A percentile compares a stretch with the other conserved stretches of the same genome.
These are phyloP conservation scores for Bruguiera parviflora DNA, from an alignment of 345 rosid species.

Conservation along the genomic window DNA sequence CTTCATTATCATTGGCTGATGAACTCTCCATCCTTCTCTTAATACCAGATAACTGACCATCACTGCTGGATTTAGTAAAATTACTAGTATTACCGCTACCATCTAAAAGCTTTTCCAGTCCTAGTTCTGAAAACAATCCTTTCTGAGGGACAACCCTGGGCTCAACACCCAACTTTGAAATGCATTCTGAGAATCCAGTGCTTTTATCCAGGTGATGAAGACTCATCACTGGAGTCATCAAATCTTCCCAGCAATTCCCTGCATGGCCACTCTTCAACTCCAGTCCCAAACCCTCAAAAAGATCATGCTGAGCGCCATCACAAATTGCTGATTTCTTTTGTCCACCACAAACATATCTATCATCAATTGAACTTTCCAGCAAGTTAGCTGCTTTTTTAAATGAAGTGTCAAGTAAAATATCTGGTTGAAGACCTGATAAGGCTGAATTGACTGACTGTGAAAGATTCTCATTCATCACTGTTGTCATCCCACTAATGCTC, in stretches of 20 bases:
- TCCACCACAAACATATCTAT: slow-evolving; percentile 6
- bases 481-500: slow-evolving; percentile 19
- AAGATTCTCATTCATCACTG: slow-evolving; percentile 18
- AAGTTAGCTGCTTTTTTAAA: slow-evolving; percentile 15
- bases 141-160: slow-evolving; percentile 33
- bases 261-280: slow-evolving; percentile 19
- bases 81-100: slow-evolving; percentile 35
- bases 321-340: slow-evolving; percentile 23
- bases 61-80: slow-evolving; percentile 29
- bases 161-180: slow-evolving; percentile 29
- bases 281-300: slow-evolving; percentile 44
- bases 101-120: slow-evolving; percentile 55
- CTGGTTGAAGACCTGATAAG: slow-evolving; percentile 23
- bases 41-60: slow-evolving; percentile 36
- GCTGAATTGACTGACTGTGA: slow-evolving; percentile 22
- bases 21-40: slow-evolving; percentile 54
- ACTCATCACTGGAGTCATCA: slow-evolving; percentile 20
- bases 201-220: slow-evolving; percentile 10
- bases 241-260: slow-evolving; percentile 32
- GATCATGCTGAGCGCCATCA: slow-evolving; percentile 41
- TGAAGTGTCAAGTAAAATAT: slow-evolving; percentile 22
- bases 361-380: slow-evolving; percentile 13
- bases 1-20: slow-evolving; percentile 25
- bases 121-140: slow-evolving; percentile 78
- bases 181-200: slow-evolving; percentile 29